Evolutionary conservation across 2,329 filamentous ascomycete genomes (phyloP), one percentile per base, ranked within the genome.

Genomic region (Penicillium paneum): DNA sequence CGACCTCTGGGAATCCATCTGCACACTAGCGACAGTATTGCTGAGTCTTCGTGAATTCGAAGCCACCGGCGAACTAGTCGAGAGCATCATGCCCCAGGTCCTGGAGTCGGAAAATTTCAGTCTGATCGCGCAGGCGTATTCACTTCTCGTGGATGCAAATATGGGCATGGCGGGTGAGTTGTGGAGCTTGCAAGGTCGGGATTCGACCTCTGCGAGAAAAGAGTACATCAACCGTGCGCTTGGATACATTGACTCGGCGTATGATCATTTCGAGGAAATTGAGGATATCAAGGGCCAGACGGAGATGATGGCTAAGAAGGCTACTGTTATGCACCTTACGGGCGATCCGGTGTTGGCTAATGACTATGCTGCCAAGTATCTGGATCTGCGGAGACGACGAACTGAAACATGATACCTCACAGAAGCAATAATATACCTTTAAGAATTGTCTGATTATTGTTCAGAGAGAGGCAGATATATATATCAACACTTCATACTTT

Each of bases 261-360:
- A 86, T 61, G 76, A 74, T 50, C 81, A 86, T 58, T 95, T 83
- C 68, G 82, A 84, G 39, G 80, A 78, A 43, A 77, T 90, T 13
- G 85, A 89, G 67, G 89, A 89, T 67, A 74, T 86, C 13, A 74
- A 78, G n/a, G 85, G 84, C 50, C 87, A 90, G 73, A 87, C 89
- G 66, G 88, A 91, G 71, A 85, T 89, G 78, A 82, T 92, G 75
- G 87, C 88, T 19, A 94, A 94, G 78, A 92, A 90, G 73, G 87
- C 89, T 3, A 85, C 85, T 47, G 81, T 95, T 47, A 88, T 90
- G 78, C 85, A 86, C 70, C 76, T 87, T 43, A 79, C 83, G 8
- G 89, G 87, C 0, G 87, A 91, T 62, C 71, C 79, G 60, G 78
- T 77, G 17, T 64, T 86, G 58, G 84, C 86, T 1, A 87, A 87